Evolutionary conservation across 345 rosid genomes (phyloP).

Genomic region (Brassica nigra): DNA sequence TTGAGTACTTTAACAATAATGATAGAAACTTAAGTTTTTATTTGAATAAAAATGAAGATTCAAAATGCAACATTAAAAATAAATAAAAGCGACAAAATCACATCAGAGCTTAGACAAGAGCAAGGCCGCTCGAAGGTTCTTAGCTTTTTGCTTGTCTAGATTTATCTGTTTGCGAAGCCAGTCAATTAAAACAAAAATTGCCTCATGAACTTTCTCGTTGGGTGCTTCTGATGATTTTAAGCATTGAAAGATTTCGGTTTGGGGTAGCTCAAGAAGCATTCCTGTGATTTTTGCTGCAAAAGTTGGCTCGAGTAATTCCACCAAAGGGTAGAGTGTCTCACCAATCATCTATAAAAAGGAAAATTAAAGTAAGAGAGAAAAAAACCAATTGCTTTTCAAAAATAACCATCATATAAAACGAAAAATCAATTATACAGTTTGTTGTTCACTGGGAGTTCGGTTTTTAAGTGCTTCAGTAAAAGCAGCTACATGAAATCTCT

Average conservation of each 20-base stretch:
- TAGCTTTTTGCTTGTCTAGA: not conserved
- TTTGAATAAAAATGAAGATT: not conserved
- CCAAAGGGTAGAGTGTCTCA: not conserved
- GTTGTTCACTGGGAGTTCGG: not conserved
- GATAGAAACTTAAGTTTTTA: not conserved
- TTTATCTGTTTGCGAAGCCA: not conserved
- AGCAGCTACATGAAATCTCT: not conserved
- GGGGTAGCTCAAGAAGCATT: not conserved
- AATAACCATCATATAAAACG: not conserved
- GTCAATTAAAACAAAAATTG: not conserved
- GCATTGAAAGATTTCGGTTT: not conserved
- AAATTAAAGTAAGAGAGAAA: not conserved
- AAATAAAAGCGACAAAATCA: not conserved
- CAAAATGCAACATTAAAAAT: not conserved
- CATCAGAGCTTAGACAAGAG: not conserved
- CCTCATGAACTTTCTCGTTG: not conserved
- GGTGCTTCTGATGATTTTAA: not conserved
- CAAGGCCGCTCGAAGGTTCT: not conserved
- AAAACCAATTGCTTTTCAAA: not conserved
- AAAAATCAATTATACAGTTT: not conserved
- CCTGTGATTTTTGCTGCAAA: slow-evolving; percentile 2
- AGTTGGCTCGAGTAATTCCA: not conserved
- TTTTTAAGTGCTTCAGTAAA: not conserved
- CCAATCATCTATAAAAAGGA: not conserved
- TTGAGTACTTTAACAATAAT: not conserved